Conservation (phyloP, 176 grass and related monocot species). For the Rhynchospora pubera region DNA sequence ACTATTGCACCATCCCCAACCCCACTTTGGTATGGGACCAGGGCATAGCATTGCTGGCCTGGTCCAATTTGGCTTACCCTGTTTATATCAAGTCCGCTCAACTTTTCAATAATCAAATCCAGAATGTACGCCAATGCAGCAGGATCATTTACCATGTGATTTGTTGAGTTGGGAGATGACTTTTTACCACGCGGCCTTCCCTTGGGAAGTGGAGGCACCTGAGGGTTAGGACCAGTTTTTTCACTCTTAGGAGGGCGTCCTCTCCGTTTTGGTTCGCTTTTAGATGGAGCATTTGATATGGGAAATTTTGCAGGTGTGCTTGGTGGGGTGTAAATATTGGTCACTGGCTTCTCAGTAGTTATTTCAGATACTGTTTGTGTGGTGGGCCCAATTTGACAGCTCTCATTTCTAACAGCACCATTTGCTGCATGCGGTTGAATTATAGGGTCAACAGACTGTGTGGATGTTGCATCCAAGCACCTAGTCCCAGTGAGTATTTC, state of each 20-base stretch:
- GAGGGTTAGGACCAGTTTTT: constrained; percentile 24
- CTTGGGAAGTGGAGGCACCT: neutral
- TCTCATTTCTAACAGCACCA: constrained; percentile 21
- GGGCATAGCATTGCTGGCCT: constrained; percentile 22
- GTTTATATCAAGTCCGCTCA: constrained; percentile 43
- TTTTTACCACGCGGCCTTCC: neutral
- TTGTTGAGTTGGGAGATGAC: constrained; percentile 1
- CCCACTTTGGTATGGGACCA: constrained; percentile 44
- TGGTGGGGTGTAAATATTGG: constrained; percentile 30
- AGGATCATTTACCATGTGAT: constrained; percentile 16
- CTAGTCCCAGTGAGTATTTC: neutral
- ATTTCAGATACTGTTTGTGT: constrained; percentile 28
- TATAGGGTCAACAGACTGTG: constrained; percentile 14
- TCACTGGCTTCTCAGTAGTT: constrained; percentile 22
- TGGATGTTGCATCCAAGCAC: constrained; percentile 13
- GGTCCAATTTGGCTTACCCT: neutral
- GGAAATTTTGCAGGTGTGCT: constrained; percentile 24
- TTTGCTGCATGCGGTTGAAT: constrained; percentile 18
- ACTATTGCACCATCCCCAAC: constrained; percentile 40
- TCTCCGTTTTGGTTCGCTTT: constrained; percentile 35
- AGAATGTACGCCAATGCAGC: constrained; percentile 25
- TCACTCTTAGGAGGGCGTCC: constrained; percentile 18
- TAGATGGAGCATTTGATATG: constrained; percentile 20
- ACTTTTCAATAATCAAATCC: constrained; percentile 46
- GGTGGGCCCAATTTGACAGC: constrained; percentile 14